Evolutionary conservation across 2,329 filamentous ascomycete genomes (phyloP), one percentile per base, ranked within the genome.

Genomic region (Aureobasidium subglaciale): DNA sequence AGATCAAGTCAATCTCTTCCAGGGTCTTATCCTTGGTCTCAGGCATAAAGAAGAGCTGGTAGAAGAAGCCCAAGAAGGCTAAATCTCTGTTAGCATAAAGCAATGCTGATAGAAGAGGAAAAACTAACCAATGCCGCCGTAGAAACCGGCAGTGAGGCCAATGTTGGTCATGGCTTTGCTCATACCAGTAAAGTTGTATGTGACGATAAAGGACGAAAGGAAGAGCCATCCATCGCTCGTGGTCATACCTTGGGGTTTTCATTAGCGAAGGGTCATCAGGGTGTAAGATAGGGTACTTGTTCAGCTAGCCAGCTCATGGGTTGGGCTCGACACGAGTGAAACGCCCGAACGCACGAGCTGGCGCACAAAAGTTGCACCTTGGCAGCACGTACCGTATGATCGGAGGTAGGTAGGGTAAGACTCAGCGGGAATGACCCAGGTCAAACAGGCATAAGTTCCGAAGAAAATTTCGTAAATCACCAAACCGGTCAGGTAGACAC

Each of bases 151-250:
- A 0, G 80, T 75, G 0, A 88, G 73, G 9, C 86, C 85, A 1
- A 83, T 87, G 30, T 71, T 75, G 7, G 76, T 80, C 78, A 89
- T 86, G n/a, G 81, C 79, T 0, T 78, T 67, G 67, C 86, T 81
- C 86, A 88, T 89, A 9, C 76, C 75, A 0, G 78, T 78, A 71
- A 88, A 89, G 75, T 88, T 88, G 75, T 88, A 88, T 9, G 85
- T 88, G 50, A 88, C 84, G 62, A 87, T 77, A 72, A 88, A 88
- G 2, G 83, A 85, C 52, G 79, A 82, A 20, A 88, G 75, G 78
- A 88, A 89, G 5, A 88, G 75, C 59, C 83, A 81, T 1, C 80
- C 83, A 43, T 84, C 82, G 0, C 83, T 85, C 0, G 80, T 84
- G 4, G 84, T 86, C 85, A 89, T 88, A 6, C 34, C 34, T 37